Conservation (phyloP, 768 basidiomycete genomes). For the Postia placenta region DNA sequence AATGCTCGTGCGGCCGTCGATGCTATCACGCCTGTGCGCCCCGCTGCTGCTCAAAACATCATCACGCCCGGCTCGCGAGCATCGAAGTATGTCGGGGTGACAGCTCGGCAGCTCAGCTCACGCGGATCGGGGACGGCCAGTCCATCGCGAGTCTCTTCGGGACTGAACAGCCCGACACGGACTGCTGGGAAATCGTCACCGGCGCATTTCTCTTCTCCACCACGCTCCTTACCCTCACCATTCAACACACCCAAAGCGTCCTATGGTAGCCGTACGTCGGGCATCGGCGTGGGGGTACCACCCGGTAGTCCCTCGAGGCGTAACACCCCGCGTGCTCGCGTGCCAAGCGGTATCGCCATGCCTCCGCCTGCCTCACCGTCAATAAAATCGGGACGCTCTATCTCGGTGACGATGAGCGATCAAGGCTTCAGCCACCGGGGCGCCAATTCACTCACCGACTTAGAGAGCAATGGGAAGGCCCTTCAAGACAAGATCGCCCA, state of each 20-base stretch:
- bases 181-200: conserved; percentile 15
- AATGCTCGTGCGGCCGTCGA: conserved; percentile 1
- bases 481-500: conserved; percentile 45
- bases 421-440: conserved; percentile 9
- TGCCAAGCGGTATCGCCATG: conserved; percentile 75
- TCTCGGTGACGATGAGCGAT: conserved; percentile 35
- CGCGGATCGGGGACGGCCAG: conserved; percentile 25
- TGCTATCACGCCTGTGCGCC: conserved; percentile 21
- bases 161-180: conserved; percentile 18
- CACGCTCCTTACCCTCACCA: conserved; percentile 41
- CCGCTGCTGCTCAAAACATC: conserved; percentile 25
- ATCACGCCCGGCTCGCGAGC: conserved; percentile 84
- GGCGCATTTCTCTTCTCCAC: conserved; percentile 18
- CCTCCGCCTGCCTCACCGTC: conserved; percentile 71
- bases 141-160: conserved; percentile 10
- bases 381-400: conserved; percentile 26
- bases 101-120: conserved; percentile 70
- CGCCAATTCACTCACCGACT: conserved; percentile 24
- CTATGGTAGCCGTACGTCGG: conserved; percentile 28
- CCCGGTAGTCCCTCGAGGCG: conserved; percentile 36
- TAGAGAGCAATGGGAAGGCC: conserved; percentile 33
- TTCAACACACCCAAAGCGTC: conserved; percentile 63
- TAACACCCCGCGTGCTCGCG: conserved; percentile 53
- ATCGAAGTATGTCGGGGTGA: conserved; percentile 79
- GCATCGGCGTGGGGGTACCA: conserved; percentile 31